phyloP scores from a whole-genome alignment of 306 rosid species.

The Cicer cuneatum region DNA sequence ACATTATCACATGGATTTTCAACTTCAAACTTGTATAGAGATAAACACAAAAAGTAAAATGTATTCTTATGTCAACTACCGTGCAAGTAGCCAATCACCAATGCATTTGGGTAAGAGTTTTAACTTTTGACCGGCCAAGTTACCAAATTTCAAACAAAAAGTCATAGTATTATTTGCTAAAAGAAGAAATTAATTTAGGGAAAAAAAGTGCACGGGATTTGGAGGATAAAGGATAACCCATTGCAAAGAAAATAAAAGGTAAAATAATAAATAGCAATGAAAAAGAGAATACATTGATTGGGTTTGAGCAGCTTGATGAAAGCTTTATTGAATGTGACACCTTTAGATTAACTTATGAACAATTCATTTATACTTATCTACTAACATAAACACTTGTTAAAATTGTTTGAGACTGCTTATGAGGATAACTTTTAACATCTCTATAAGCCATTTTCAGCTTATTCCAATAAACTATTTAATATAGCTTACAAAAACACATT shows the following conservation, averaged over 20 bases:
- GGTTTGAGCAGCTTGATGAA: neutral
- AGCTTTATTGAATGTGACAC: neutral
- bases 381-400: neutral
- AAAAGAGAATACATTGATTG: neutral
- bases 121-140: neutral
- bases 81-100: neutral
- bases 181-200: neutral
- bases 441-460: neutral
- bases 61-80: neutral
- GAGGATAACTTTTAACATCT: neutral
- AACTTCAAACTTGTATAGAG: neutral
- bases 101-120: neutral
- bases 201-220: neutral
- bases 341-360: neutral
- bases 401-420: neutral
- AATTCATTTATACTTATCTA: neutral
- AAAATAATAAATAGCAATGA: neutral
- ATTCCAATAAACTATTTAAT: neutral
- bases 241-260: neutral
- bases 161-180: neutral
- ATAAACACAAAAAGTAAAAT: neutral
- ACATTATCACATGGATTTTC: conserved; percentile 2
- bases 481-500: neutral
- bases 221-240: neutral
- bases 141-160: conserved; percentile 24